Conservation (phyloP, 345 rosid species). For the Pistacia integerrima region DNA sequence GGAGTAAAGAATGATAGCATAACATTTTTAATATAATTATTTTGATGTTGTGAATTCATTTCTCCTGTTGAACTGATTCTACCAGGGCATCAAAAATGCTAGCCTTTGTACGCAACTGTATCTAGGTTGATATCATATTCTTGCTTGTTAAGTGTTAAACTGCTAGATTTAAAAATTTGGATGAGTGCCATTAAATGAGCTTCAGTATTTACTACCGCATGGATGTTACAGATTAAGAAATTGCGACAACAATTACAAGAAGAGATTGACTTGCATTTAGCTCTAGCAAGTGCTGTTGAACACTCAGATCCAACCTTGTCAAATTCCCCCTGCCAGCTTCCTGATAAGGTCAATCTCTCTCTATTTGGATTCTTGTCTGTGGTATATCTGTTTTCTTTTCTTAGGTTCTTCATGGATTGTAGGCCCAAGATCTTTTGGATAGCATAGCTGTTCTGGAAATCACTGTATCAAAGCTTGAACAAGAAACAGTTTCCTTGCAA, state of each 20-base stretch:
- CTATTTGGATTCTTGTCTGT: conserved; percentile 7
- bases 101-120: not conserved
- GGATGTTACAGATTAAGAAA: conserved; percentile 57
- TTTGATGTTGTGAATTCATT: not conserved
- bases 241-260: conserved; percentile 74
- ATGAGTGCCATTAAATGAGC: not conserved
- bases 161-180: not conserved
- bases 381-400: conserved; percentile 13
- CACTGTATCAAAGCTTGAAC: conserved; percentile 78
- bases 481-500: conserved; percentile 64
- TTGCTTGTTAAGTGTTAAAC: not conserved
- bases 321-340: conserved; percentile 62
- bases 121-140: conserved; percentile 8
- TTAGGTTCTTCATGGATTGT: conserved; percentile 22
- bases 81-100: not conserved
- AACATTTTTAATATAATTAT: not conserved
- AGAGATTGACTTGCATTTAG: conserved; percentile 67
- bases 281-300: conserved; percentile 69
- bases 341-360: conserved; percentile 57
- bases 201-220: conserved; percentile 10
- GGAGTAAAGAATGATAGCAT: not conserved
- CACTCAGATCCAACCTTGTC: conserved; percentile 49
- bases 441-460: conserved; percentile 68
- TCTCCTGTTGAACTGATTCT: not conserved
- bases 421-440: conserved; percentile 82